A percentile compares a stretch with the other conserved stretches of the same genome.
Evolutionary conservation across 2,329 filamentous ascomycete species (phyloP).

Genomic region (Neurospora sp.): DNA sequence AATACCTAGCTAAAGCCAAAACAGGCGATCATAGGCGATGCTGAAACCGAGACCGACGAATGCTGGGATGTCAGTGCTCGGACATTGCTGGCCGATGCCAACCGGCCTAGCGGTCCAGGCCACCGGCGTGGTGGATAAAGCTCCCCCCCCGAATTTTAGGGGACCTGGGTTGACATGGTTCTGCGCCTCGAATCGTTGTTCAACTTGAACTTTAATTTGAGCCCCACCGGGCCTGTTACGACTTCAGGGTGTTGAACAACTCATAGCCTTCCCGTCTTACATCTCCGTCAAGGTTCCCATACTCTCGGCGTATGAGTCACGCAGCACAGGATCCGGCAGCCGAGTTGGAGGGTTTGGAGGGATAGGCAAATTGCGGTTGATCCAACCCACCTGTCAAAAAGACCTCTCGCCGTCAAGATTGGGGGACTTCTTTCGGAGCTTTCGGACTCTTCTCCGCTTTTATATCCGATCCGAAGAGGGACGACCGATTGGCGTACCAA

Average conservation of each 20-base stretch:
- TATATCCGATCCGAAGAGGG: neutral
- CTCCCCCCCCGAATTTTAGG: neutral
- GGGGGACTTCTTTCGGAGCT: neutral
- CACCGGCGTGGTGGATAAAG: neutral
- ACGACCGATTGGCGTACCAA: neutral
- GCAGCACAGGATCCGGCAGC: neutral
- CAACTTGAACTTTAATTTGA: neutral
- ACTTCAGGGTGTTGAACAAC: neutral
- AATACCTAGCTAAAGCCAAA: neutral
- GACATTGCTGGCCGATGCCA: neutral
- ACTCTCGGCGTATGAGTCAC: neutral
- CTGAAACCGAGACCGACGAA: neutral
- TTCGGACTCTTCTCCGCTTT: neutral
- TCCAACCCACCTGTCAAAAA: neutral
- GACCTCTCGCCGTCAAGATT: neutral
- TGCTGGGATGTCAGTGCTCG: neutral
- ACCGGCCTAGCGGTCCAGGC: neutral
- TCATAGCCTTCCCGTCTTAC: no score
- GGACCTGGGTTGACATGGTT: neutral
- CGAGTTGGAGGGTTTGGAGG: neutral
- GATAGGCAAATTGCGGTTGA: neutral
- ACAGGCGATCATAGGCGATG: neutral
- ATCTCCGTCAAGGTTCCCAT: neutral
- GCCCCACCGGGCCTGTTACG: neutral
- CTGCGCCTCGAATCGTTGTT: neutral